A percentile compares a stretch with the other conserved stretches of the same genome.
Conservation (phyloP, 768 basidiomycete species). For the Boletus rubroflammeus region DNA sequence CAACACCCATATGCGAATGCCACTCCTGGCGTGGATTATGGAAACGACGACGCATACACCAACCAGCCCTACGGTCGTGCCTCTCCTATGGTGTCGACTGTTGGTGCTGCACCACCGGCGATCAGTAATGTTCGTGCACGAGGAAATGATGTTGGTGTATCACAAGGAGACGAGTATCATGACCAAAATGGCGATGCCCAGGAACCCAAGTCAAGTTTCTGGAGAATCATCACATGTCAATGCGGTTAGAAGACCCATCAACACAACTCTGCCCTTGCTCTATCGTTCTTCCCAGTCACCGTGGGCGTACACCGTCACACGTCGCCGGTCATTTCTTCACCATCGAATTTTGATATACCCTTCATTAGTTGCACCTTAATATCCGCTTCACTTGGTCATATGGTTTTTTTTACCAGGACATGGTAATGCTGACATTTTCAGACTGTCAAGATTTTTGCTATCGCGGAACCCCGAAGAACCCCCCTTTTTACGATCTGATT, state of each 20-base stretch:
- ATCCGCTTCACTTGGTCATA: slow-evolving; percentile 35
- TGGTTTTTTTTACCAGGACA: slow-evolving; percentile 30
- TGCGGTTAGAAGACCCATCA: slow-evolving; percentile 49
- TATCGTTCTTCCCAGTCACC: slow-evolving; percentile 21
- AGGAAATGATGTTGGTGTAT: slow-evolving; percentile 64
- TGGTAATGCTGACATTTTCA: slow-evolving; percentile 27
- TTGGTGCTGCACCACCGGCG: slow-evolving; percentile 66
- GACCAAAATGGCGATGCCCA: slow-evolving; percentile 54
- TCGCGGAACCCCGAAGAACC: slow-evolving; percentile 22
- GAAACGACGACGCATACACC: slow-evolving; percentile 56
- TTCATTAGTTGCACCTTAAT: slow-evolving; percentile 35
- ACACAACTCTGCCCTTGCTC: slow-evolving; percentile 16
- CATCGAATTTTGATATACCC: slow-evolving; percentile 38
- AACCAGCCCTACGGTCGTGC: slow-evolving; percentile 68
- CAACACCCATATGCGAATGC: slow-evolving; percentile 74
- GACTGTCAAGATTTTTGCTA: slow-evolving; percentile 21
- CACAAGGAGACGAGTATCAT: slow-evolving; percentile 55
- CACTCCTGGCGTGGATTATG: slow-evolving; percentile 57
- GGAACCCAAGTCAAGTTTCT: slow-evolving; percentile 50
- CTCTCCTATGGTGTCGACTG: slow-evolving; percentile 77
- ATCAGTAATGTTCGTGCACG: slow-evolving; percentile 69
- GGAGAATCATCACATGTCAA: slow-evolving; percentile 74
- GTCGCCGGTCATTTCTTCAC: slow-evolving; percentile 35
- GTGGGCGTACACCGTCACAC: slow-evolving; percentile 26
- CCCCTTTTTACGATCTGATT: slow-evolving; percentile 27